Conservation (phyloP, 1,284 basidiomycete species). For the Irpex rosettiformis region DNA sequence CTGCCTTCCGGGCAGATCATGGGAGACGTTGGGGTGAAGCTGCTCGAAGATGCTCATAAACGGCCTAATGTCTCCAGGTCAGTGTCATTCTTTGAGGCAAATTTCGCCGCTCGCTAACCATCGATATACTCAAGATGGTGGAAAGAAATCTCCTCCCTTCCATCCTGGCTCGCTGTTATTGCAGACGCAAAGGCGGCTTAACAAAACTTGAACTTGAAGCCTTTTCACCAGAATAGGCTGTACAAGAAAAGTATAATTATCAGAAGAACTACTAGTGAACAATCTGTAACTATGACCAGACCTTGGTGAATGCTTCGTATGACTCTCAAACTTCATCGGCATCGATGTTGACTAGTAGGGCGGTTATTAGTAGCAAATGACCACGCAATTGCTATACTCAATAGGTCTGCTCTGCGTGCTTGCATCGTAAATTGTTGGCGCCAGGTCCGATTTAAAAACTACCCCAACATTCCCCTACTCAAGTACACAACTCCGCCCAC, state of each 20-base stretch:
- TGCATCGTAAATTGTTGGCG: no score
- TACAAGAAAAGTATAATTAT: no score
- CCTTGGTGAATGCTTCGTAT: neutral
- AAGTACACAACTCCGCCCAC: no score
- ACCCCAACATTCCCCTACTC: no score
- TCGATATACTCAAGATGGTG: constrained; percentile 27
- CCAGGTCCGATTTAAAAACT: no score
- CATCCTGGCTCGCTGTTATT: constrained; percentile 32
- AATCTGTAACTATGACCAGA: neutral
- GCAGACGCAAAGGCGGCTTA: no score
- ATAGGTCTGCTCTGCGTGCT: no score
- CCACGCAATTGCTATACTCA: no score
- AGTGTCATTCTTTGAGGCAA: neutral
- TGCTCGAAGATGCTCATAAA: constrained; percentile 18
- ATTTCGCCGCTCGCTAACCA: neutral
- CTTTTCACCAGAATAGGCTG: no score
- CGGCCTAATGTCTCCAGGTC: constrained; percentile 27
- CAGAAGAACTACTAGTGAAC: neutral
- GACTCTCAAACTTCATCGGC: neutral
- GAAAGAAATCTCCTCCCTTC: constrained; percentile 31
- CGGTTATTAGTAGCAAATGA: neutral
- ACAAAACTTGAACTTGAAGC: no score
- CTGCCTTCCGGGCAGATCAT: constrained; percentile 37
- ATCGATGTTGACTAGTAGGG: neutral
- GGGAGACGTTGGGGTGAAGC: constrained; percentile 14